Conservation (phyloP, 495 filamentous ascomycete species). For the Xylaria acuta region DNA sequence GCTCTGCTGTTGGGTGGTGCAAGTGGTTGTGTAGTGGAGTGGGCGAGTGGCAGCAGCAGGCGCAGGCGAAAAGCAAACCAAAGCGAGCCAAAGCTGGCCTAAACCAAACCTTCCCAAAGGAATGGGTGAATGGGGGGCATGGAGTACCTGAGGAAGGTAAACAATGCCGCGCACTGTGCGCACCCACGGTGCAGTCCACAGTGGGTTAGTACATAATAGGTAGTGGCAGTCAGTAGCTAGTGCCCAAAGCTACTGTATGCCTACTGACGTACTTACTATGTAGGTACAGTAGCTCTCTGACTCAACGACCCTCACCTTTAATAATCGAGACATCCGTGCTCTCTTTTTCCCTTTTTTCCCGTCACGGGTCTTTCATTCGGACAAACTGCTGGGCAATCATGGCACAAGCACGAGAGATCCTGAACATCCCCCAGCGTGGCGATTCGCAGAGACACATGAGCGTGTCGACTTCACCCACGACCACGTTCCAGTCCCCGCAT, state of each 20-base stretch:
- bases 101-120: constrained; percentile 21
- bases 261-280: too few relatives aligned
- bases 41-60: constrained; percentile 15
- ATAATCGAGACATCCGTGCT: background rate
- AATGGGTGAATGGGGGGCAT: background rate
- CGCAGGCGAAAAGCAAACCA: constrained; percentile 5
- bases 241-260: too few relatives aligned
- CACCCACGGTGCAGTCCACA: background rate
- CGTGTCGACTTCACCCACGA: constrained; percentile 66
- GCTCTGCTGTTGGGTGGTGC: constrained; percentile 22
- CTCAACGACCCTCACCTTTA: constrained; percentile 1
- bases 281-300: constrained; percentile 11
- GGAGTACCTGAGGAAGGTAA: background rate
- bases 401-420: constrained; percentile 39
- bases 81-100: background rate
- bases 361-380: background rate
- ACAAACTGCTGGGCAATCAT: constrained; percentile 22
- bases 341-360: background rate
- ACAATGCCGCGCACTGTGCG: background rate
- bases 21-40: constrained; percentile 20
- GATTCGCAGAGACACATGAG: constrained; percentile 54
- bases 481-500: constrained; percentile 66
- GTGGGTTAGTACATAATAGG: background rate
- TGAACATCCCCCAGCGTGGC: constrained; percentile 23
- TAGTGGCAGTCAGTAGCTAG: too few relatives aligned